Conservation (phyloP, 1,139 yeast genomes). For the Komagataea norvegica region DNA sequence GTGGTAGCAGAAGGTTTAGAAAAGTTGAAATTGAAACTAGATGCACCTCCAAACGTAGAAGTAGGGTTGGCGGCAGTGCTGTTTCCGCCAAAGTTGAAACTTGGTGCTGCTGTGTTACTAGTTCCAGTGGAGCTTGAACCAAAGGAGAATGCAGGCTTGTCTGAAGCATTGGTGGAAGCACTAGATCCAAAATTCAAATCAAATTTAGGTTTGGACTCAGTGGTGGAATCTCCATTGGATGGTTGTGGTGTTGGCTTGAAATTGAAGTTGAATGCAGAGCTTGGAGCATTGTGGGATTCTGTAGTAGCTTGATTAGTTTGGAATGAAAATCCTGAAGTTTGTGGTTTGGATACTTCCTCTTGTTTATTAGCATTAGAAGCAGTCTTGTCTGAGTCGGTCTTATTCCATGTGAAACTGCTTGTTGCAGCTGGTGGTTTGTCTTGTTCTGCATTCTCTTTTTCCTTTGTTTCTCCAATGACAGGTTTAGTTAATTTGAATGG, state of each 20-base stretch:
- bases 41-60: slow-evolving; percentile 10
- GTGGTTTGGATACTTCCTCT: slow-evolving; percentile 11
- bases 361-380: slow-evolving; percentile 10
- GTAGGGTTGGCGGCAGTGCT: slow-evolving; percentile 9
- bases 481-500: slow-evolving; percentile 41
- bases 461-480: slow-evolving; percentile 12
- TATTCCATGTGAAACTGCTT: slow-evolving; percentile 21
- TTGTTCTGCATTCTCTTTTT: slow-evolving; percentile 15
- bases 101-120: slow-evolving; percentile 8
- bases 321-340: slow-evolving; percentile 26
- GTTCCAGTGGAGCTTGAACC: slow-evolving; percentile 7
- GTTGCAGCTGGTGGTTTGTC: slow-evolving; percentile 9
- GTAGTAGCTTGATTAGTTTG: slow-evolving; percentile 11
- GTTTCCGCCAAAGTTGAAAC: slow-evolving; percentile 23
- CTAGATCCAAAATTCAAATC: slow-evolving; percentile 5
- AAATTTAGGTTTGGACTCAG: slow-evolving; percentile 2
- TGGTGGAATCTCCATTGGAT: background rate
- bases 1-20: slow-evolving; percentile 10
- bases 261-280: slow-evolving; percentile 12
- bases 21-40: slow-evolving; percentile 19
- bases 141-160: slow-evolving; percentile 11
- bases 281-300: slow-evolving; percentile 3
- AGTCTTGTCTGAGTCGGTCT: slow-evolving; percentile 24
- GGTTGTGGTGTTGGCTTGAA: slow-evolving; percentile 1
- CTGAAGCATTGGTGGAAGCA: background rate